Percentiles rank a stretch among this genome's conserved stretches.
These are phyloP conservation scores for Amoebophrya sp. DNA, from an alignment of 169 alveolate species.

Conservation along the genomic window DNA sequence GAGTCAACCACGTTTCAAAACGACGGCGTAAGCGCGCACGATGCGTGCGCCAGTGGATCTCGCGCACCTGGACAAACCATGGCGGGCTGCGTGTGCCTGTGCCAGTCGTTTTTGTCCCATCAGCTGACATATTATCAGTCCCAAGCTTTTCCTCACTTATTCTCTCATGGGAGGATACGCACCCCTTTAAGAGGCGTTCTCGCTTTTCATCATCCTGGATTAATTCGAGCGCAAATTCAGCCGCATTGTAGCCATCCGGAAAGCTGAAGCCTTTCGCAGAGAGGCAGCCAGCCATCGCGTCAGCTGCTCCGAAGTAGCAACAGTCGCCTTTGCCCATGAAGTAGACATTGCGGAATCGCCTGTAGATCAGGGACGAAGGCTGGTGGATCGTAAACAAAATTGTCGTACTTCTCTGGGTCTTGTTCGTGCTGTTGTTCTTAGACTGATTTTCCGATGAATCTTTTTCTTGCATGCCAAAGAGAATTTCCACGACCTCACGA, in stretches of 20 bases:
- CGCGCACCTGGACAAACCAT: not conserved
- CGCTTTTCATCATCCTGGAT: not conserved
- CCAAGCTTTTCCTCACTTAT: too few relatives aligned
- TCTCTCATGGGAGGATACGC: too few relatives aligned
- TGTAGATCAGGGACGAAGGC: not conserved
- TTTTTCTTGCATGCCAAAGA: too few relatives aligned
- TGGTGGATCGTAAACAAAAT: not conserved
- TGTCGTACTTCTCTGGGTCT: too few relatives aligned
- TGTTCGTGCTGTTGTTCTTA: too few relatives aligned
- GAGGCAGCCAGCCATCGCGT: not conserved
- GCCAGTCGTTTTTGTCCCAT: too few relatives aligned
- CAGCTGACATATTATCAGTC: too few relatives aligned
- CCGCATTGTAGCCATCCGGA: not conserved
- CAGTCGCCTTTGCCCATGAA: not conserved
- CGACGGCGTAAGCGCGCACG: not conserved
- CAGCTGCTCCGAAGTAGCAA: not conserved
- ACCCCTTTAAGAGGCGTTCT: not conserved
- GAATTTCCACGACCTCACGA: not conserved
- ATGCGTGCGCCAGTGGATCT: not conserved
- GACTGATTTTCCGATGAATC: too few relatives aligned
- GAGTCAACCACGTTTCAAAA: not conserved
- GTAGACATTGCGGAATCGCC: not conserved
- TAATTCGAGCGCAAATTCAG: not conserved
- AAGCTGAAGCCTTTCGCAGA: not conserved
- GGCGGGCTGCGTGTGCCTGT: not conserved